A percentile compares a stretch with the other conserved stretches of the same genome.
These are phyloP conservation scores for Musa beccarii DNA, from an alignment of 176 grass and related monocot species.

Conservation along the genomic window DNA sequence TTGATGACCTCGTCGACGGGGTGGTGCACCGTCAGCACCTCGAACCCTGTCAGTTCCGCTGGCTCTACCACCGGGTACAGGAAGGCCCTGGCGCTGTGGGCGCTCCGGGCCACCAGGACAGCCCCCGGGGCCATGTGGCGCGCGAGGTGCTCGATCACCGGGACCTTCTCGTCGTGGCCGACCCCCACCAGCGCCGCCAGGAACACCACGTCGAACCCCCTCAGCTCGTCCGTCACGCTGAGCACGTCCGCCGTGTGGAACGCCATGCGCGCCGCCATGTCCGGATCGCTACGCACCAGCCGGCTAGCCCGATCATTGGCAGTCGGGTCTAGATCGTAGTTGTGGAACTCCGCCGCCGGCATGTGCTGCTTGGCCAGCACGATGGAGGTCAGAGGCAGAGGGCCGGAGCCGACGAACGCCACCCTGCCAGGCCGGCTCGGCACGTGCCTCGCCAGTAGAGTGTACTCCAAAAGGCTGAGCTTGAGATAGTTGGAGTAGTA, in stretches of 20 bases:
- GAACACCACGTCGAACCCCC: constrained; percentile 60
- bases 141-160: constrained; percentile 46
- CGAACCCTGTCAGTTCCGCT: constrained; percentile 50
- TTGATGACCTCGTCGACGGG: constrained; percentile 85
- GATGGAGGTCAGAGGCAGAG: constrained; percentile 53
- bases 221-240: constrained; percentile 19
- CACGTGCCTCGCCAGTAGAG: constrained; percentile 40
- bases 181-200: constrained; percentile 67
- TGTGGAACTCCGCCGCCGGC: constrained; percentile 16
- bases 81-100: constrained; percentile 64
- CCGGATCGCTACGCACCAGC: constrained; percentile 38
- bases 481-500: constrained; percentile 82
- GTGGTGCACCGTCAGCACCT: constrained; percentile 57
- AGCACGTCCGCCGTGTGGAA: constrained; percentile 68
- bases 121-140: constrained; percentile 53
- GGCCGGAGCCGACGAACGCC: constrained; percentile 63
- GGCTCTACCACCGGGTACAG: constrained; percentile 62
- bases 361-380: constrained; percentile 22
- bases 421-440: constrained; percentile 21
- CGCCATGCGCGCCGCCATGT: constrained; percentile 32
- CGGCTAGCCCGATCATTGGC: constrained; percentile 46
- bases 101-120: constrained; percentile 67
- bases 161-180: constrained; percentile 47
- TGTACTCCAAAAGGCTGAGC: constrained; percentile 60
- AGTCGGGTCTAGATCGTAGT: constrained; percentile 21